These are phyloP conservation scores for Fraxinus anomala DNA, from an alignment of 257 asterid species.

Conservation along the genomic window DNA sequence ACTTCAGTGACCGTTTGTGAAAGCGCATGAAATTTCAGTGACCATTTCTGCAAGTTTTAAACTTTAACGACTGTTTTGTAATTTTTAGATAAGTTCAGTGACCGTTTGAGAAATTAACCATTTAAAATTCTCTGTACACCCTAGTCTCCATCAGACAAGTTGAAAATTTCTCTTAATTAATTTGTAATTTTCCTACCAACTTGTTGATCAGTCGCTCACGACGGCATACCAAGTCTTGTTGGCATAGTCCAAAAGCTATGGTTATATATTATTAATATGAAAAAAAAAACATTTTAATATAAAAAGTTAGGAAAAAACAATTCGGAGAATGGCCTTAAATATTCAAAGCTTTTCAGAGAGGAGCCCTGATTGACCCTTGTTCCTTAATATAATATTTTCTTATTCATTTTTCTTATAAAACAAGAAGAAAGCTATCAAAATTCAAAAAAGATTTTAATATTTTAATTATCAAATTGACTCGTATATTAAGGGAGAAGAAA, in stretches of 20 bases:
- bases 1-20: no score
- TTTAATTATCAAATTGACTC: slow-evolving; percentile 38
- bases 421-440: slow-evolving; percentile 47
- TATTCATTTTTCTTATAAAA: slow-evolving; percentile 9
- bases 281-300: background rate
- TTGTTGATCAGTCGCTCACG: slow-evolving; percentile 29
- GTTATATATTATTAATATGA: slow-evolving; percentile 1
- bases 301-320: background rate
- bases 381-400: slow-evolving; percentile 28
- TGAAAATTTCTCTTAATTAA: slow-evolving; percentile 10
- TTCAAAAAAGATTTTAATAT: slow-evolving; percentile 33
- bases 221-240: slow-evolving; percentile 29
- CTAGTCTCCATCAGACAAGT: slow-evolving; percentile 11
- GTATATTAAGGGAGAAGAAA: slow-evolving; percentile 44
- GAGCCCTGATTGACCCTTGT: slow-evolving; percentile 50
- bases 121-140: background rate
- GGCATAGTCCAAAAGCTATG: slow-evolving; percentile 20
- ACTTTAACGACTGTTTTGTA: no score
- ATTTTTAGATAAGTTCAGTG: no score
- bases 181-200: slow-evolving; percentile 11
- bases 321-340: slow-evolving; percentile 5
- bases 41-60: no score
- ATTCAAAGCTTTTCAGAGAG: slow-evolving; percentile 21
- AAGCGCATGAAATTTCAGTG: no score
- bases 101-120: no score